Base-by-base conservation (phyloP, 2,329 filamentous ascomycete genomes). In the Torrubiella hemipterigena region DNA sequence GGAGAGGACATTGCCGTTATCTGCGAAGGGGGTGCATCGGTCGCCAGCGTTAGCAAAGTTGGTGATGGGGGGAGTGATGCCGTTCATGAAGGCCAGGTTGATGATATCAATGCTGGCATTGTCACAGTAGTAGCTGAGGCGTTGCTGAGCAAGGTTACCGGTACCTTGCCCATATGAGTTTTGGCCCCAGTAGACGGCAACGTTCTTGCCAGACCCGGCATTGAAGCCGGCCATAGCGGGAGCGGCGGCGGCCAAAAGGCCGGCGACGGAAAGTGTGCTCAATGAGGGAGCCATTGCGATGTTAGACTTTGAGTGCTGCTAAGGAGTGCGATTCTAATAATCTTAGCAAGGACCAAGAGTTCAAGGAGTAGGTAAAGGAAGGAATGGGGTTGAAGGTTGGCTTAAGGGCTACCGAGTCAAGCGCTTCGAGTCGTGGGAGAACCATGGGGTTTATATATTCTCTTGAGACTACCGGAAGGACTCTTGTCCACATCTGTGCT, bases 121-220 rank as follows among this genome's bases (percentile, higher is more conserved):
- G 33, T 63, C 51, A 45, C 74, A 80, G 50, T 80, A 81, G 31
- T 62, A 51, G 3, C 62, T 57, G 5, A 81, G 56, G 4, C 67
- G 56, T 40, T 69, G 56, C 48, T 81, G 76, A 3, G 61, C 57
- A 13, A 55, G 40, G 7, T 53, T 40, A 4, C 63, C 62, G 13
- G 44, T 51, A 4, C 56, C 57, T 36, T 63, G 56, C 8, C 58
- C 55, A 39, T 58, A 63, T 0, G 75, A 81, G 48, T 81, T 81
- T 46, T 81, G 77, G 5, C 66, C 77, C 77, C 77, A 82, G 50
- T 82, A 82, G 2, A 80, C 60, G 17, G 68, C 74, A 32, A 81
- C 47, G 42, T 79, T 81, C 30, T 50, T 58, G 3, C 47, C 43
- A 2, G 63, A 59, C n/a, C 44, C 46, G 5, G 66, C 37, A 37